Conservation (phyloP, 2,329 filamentous ascomycete species). For the Apiospora rasikravindrae region DNA sequence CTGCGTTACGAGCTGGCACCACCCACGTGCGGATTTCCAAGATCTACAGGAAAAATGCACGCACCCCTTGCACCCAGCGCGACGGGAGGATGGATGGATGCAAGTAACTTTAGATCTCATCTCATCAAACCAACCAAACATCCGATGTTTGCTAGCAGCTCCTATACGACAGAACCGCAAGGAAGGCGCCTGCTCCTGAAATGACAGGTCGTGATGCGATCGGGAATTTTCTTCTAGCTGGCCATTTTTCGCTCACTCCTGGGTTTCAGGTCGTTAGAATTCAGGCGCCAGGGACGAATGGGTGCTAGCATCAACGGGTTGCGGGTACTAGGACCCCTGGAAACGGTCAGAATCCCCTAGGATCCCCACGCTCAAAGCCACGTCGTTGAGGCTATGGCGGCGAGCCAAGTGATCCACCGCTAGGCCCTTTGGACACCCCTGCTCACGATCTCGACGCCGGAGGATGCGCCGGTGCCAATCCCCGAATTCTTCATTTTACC, state of each 20-base stretch:
- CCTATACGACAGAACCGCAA: not conserved
- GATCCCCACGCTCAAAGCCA: not conserved
- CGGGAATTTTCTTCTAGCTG: not conserved
- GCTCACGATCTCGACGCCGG: not conserved
- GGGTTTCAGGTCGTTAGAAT: not conserved
- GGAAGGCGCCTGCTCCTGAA: not conserved
- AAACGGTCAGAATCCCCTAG: not conserved
- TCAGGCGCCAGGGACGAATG: conserved; percentile 10
- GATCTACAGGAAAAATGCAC: not conserved
- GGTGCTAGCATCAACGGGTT: not conserved
- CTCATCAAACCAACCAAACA: not conserved
- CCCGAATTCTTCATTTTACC: not conserved
- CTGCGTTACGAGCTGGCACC: not conserved
- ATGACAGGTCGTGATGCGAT: conserved; percentile 2
- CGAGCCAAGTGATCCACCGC: not conserved
- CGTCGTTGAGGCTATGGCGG: conserved; percentile 7
- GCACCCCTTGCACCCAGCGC: not conserved
- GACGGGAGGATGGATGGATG: not conserved
- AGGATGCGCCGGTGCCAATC: not conserved
- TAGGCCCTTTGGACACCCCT: not conserved
- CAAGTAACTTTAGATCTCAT: not conserved
- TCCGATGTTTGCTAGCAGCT: not conserved
- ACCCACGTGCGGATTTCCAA: conserved; percentile 6
- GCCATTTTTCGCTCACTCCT: not conserved
- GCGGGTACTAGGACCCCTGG: not conserved